A percentile compares a stretch with the other conserved stretches of the same genome.
Conservation (phyloP, 1,284 basidiomycete genomes). For the Pyrrhoderma lamaoense region DNA sequence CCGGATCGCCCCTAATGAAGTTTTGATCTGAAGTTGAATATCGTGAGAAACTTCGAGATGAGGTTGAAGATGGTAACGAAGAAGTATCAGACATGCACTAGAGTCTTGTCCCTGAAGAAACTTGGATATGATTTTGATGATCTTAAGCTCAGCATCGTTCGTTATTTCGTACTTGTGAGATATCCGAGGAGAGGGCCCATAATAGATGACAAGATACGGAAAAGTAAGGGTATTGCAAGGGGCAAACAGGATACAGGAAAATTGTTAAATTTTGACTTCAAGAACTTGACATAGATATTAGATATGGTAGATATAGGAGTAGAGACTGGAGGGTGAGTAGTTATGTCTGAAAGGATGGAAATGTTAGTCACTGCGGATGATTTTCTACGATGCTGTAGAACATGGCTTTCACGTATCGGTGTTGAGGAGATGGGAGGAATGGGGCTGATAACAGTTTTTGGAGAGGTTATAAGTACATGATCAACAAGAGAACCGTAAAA, state of each 20-base stretch:
- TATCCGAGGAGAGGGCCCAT: slow-evolving; percentile 53
- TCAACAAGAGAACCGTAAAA: slow-evolving; percentile 56
- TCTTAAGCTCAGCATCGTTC: slow-evolving; percentile 39
- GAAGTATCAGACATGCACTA: slow-evolving; percentile 51
- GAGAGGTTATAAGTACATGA: slow-evolving; percentile 35
- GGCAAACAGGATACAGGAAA: slow-evolving; percentile 47
- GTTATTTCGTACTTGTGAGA: slow-evolving; percentile 31
- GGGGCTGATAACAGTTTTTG: too few species aligned
- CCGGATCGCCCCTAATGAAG: slow-evolving; percentile 57
- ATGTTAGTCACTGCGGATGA: too few species aligned
- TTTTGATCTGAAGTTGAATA: slow-evolving; percentile 31
- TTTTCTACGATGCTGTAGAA: too few species aligned
- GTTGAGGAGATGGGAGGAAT: too few species aligned
- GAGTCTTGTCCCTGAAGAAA: slow-evolving; percentile 61
- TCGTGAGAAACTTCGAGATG: slow-evolving; percentile 22
- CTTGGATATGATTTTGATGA: slow-evolving; percentile 46
- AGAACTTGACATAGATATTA: slow-evolving; percentile 55
- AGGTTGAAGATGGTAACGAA: slow-evolving; percentile 44
- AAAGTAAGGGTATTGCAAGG: slow-evolving; percentile 59
- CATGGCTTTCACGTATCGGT: too few species aligned
- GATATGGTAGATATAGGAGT: slow-evolving; percentile 54
- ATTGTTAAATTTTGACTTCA: slow-evolving; percentile 49
- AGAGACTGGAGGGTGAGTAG: slow-evolving; percentile 25
- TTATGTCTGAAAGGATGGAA: too few species aligned
- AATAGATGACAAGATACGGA: slow-evolving; percentile 57